Evolutionary conservation across 495 filamentous ascomycete species (phyloP), one percentile per base, ranked within the genome.

Genomic region (Thermochaetoides thermophila): DNA sequence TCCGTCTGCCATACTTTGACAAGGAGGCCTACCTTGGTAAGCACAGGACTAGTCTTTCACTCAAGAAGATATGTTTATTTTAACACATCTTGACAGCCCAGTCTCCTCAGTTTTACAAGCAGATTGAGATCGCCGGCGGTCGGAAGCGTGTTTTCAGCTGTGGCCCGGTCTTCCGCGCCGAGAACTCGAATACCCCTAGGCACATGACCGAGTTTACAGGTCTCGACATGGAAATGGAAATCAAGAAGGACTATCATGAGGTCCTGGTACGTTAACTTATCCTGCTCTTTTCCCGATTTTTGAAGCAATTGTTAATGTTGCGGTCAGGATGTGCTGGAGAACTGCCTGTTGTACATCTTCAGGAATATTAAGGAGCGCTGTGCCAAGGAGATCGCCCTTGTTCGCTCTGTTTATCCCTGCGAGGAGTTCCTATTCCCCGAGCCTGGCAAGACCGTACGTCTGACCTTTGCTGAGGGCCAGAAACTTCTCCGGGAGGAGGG

Each of bases 181-280:
- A 96, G 63, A 93, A 96, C 56, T 86, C 78, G 35, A 94, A 94
- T 50, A 97, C 89, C 1, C 84, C 91, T 48, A 69, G 89, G 32
- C 89, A 97, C 56, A 79, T 95, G 74, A 96, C 85, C 9, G 89
- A 94, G 42, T 97, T 93, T 60, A 84, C 82, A 27, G 89, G 89
- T 55, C 80, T 97, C 38, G 89, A 97, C 81, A 63, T 95, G 48
- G 89, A 96, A 53, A 95, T 93, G 81, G 84, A 84, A 22, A 93
- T 95, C 55, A 70, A 79, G 34, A 61, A 81, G 35, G 70, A 84
- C 57, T 96, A 95, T 61, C 73, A 81, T 52, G 89, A 97, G 54
- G 84, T 91, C 23, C 57, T 83, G 16, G 37, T 39, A 39, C 29
- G 37, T 5, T 10, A 3, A 15, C 11, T 10, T n/a, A 20, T 10